Evolutionary conservation across 2,329 filamentous ascomycete species (phyloP).

Genomic region (Mycosphaerella sp.): DNA sequence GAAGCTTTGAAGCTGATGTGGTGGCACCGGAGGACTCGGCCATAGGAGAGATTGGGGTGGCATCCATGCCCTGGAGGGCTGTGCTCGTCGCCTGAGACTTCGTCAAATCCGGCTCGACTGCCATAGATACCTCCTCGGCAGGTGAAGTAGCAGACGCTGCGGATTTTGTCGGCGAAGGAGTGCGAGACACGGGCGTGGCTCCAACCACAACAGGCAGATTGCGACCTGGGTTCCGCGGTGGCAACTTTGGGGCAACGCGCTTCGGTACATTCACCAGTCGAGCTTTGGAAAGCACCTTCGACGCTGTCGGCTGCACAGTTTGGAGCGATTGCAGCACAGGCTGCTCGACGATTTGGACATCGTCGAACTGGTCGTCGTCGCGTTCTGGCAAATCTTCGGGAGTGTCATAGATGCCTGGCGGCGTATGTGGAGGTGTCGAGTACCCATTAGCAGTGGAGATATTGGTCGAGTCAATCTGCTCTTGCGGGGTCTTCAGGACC

Average conservation of each 20-base stretch:
- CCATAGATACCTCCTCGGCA: neutral
- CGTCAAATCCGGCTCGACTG: neutral
- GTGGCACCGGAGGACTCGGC: no score
- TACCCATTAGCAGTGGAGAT: constrained; percentile 26
- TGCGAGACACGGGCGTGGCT: constrained; percentile 19
- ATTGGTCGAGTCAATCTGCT: constrained; percentile 5
- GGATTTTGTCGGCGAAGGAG: constrained; percentile 4
- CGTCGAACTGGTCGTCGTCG: constrained; percentile 45
- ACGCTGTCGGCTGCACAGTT: constrained; percentile 49
- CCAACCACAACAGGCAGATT: constrained; percentile 31
- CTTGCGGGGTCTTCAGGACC: constrained; percentile 18
- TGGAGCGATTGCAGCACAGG: constrained; percentile 57
- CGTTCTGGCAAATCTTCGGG: constrained; percentile 17
- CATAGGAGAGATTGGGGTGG: no score
- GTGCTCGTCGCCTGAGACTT: no score
- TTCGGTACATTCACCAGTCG: constrained; percentile 81
- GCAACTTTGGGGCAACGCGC: constrained; percentile 69
- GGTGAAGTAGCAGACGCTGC: neutral
- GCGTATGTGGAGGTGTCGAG: constrained; percentile 30
- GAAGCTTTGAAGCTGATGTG: neutral
- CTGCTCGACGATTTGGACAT: constrained; percentile 44
- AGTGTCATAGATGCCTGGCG: constrained; percentile 15
- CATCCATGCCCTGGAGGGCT: no score
- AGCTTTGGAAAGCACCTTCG: constrained; percentile 54
- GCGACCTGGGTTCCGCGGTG: constrained; percentile 64